phyloP scores from a whole-genome alignment of 495 filamentous ascomycete genomes.

The Penicillium lividum region DNA sequence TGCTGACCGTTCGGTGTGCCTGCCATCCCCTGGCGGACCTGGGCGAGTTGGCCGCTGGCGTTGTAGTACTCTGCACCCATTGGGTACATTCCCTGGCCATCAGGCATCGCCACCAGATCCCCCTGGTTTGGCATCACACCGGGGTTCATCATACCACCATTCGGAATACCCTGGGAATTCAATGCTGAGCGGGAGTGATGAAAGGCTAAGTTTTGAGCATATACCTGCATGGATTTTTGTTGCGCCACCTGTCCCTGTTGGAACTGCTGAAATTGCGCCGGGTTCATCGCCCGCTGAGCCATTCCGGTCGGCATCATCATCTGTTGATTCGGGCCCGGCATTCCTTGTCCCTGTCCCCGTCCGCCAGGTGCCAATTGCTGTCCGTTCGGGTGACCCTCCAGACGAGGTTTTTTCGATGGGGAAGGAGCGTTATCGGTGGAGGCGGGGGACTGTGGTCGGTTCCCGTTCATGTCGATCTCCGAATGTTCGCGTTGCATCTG shows the following conservation, averaged over 20 bases:
- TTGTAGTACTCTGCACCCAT: conserved; percentile 66
- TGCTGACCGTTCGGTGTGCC: conserved; percentile 53
- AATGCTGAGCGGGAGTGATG: conserved; percentile 65
- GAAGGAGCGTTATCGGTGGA: conserved; percentile 87
- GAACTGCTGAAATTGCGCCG: conserved; percentile 75
- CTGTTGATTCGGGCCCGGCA: conserved; percentile 65
- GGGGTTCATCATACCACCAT: conserved; percentile 57
- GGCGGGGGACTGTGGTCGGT: conserved; percentile 77
- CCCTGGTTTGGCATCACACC: conserved; percentile 65
- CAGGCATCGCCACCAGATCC: conserved; percentile 78
- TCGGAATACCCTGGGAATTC: conserved; percentile 72
- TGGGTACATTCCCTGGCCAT: conserved; percentile 57
- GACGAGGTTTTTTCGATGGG: conserved; percentile 85
- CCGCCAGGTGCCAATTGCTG: conserved; percentile 81
- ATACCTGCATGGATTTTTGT: conserved; percentile 80
- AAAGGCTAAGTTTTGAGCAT: conserved; percentile 78
- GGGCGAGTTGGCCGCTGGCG: conserved; percentile 58
- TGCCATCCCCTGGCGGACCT: conserved; percentile 51
- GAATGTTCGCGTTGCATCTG: conserved; percentile 86
- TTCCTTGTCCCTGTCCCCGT: conserved; percentile 67
- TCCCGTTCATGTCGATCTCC: conserved; percentile 78
- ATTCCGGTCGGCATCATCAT: conserved; percentile 78
- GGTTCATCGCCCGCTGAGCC: conserved; percentile 61
- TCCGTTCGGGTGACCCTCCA: conserved; percentile 69
- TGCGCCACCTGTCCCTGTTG: conserved; percentile 59